Conservation (phyloP, 306 rosid genomes). For the Sophora flavescens region DNA sequence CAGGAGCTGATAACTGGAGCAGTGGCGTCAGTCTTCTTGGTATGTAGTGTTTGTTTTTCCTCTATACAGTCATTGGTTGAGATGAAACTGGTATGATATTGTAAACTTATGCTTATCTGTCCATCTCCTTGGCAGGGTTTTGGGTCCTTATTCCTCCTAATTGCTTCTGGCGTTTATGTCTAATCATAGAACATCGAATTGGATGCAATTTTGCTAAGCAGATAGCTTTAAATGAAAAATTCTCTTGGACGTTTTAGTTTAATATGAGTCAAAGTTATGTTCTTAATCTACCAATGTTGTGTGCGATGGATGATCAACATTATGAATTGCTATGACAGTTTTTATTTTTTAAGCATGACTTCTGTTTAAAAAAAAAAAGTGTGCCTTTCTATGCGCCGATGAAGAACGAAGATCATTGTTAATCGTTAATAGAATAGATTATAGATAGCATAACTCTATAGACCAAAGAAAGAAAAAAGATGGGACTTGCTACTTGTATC, state of each 20-base stretch:
- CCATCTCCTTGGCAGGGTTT: slow-evolving; percentile 69
- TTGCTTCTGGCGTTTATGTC: slow-evolving; percentile 93
- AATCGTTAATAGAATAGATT: background rate
- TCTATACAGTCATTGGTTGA: slow-evolving; percentile 21
- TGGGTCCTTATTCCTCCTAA: slow-evolving; percentile 91
- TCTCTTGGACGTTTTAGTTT: slow-evolving; percentile 39
- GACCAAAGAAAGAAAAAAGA: too few species aligned
- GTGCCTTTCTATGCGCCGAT: background rate
- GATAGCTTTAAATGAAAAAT: slow-evolving; percentile 50
- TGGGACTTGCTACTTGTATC: too few species aligned
- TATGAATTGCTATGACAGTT: slow-evolving; percentile 39
- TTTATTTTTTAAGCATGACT: slow-evolving; percentile 34
- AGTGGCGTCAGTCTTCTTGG: slow-evolving; percentile 89
- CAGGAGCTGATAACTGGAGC: slow-evolving; percentile 88
- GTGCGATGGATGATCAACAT: slow-evolving; percentile 41
- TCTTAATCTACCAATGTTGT: slow-evolving; percentile 35
- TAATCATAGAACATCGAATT: slow-evolving; percentile 46
- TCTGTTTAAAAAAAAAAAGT: background rate
- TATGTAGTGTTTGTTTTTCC: slow-evolving; percentile 34
- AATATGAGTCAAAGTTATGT: slow-evolving; percentile 32
- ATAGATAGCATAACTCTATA: background rate
- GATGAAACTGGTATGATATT: slow-evolving; percentile 19
- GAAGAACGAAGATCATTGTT: background rate
- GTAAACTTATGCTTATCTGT: slow-evolving; percentile 38
- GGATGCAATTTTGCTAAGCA: slow-evolving; percentile 55